Base-by-base conservation (phyloP, 78 protist genomes). In the Planoprotostelium fungivorum region DNA sequence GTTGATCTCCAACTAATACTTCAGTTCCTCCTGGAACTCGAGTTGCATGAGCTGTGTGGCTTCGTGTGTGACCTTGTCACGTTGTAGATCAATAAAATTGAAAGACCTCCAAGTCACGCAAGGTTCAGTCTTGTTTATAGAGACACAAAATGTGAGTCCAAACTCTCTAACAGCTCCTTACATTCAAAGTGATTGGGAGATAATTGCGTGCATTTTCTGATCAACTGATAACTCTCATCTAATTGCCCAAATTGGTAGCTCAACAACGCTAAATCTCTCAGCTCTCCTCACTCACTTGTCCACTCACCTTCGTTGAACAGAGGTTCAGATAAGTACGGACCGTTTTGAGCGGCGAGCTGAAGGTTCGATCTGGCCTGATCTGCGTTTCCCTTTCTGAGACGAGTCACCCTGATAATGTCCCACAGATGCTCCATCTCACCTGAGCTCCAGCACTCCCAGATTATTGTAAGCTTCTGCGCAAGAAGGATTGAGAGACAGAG, bases 381-480 rank as follows among this genome's bases (percentile, higher is more conserved):
- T 36, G 85, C 0, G 87, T 93, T 89, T 36, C 91, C 91, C 89
- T 90, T 88, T 85, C 87, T 36, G n/a, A n/a, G n/a, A 85, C 16
- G 16, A 25, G 63, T 23, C 5, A 23, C n/a, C 16, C 63, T 25
- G 16, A 36, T 23, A 16, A 85, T 23, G 36, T 16, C 5, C 63
- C 34, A 16, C 16, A 16, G 16, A 36, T 85, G 35, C 34, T 16
- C 5, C 37, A 16, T 23, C 37, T 25, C 5, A 85, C 87, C 87
- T 36, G 87, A 94, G 92, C 84, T 94, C 96, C 29, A 96, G 86
- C 87, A 92, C 93, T 16, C 93, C 95, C 36, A 94, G 86, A 37
- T 93, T 94, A 89, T 86, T 89, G 84, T n/a, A 85, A 29, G 95
- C 84, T 87, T 91, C 97, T 31, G 89, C 96, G 35, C 92, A 93